A percentile compares a stretch with the other conserved stretches of the same genome.
These are phyloP conservation scores for Apiotrichum porosum DNA, from an alignment of 1,284 basidiomycete genomes.

Conservation along the genomic window DNA sequence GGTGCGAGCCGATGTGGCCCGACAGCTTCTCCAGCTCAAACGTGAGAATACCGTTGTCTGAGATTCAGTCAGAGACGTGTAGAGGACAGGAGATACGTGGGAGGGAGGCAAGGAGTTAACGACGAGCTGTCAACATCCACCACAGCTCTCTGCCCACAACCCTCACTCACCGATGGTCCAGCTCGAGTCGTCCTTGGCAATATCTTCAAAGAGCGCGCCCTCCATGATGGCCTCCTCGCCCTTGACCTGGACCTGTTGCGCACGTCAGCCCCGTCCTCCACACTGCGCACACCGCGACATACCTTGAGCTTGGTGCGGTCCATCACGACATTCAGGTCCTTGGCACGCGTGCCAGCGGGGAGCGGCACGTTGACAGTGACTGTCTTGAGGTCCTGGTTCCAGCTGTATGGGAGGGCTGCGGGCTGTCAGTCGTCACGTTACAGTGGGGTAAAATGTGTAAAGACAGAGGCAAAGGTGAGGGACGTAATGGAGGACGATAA, in stretches of 20 bases:
- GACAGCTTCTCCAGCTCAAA: slow-evolving; percentile 49
- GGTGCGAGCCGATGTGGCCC: slow-evolving; percentile 47
- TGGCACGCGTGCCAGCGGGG: slow-evolving; percentile 76
- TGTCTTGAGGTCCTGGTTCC: slow-evolving; percentile 85
- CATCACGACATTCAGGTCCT: slow-evolving; percentile 69
- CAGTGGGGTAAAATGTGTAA: too few species aligned
- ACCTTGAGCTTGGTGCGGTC: slow-evolving; percentile 71
- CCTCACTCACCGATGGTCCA: slow-evolving; percentile 79
- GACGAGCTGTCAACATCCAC: too few species aligned
- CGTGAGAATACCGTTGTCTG: slow-evolving; percentile 40
- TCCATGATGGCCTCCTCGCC: slow-evolving; percentile 75
- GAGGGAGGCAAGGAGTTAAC: too few species aligned
- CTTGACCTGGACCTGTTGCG: slow-evolving; percentile 65
- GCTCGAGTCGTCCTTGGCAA: slow-evolving; percentile 93
- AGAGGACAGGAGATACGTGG: too few species aligned
- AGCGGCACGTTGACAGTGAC: slow-evolving; percentile 79
- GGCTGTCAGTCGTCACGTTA: too few species aligned
- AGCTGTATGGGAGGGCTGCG: slow-evolving; percentile 80
- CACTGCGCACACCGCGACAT: too few species aligned
- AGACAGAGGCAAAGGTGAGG: too few species aligned
- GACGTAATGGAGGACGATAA: too few species aligned
- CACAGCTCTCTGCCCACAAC: background rate
- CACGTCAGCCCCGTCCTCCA: slow-evolving; percentile 1
- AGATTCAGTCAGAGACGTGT: too few species aligned
- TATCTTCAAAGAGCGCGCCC: slow-evolving; percentile 88